Conservation (phyloP, 192 early-diverging fungal species). For the Backusella morwellensis region DNA sequence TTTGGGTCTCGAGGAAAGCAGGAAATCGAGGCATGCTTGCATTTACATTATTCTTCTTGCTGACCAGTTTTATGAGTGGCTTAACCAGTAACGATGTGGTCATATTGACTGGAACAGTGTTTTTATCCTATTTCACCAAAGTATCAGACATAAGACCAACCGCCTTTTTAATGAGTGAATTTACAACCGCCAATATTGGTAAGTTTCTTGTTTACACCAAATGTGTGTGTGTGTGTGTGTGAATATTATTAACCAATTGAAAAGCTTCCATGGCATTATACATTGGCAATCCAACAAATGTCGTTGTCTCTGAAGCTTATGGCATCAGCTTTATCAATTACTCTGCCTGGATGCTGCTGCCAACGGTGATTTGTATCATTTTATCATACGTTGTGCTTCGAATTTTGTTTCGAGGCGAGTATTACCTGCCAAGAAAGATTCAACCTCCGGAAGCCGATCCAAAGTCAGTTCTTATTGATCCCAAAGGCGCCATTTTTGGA, state of each 20-base stretch:
- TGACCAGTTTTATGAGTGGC: conserved; percentile 70
- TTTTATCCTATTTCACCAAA: conserved; percentile 73
- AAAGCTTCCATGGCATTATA: conserved; percentile 77
- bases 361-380: conserved; percentile 55
- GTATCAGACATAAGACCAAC: conserved; percentile 58
- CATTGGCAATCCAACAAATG: conserved; percentile 89
- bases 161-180: conserved; percentile 75
- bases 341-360: conserved; percentile 83
- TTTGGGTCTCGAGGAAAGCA: conserved; percentile 67
- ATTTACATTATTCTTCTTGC: conserved; percentile 67
- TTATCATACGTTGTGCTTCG: conserved; percentile 55
- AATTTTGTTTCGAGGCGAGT: conserved; percentile 45
- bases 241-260: background rate
- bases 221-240: background rate
- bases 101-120: conserved; percentile 75
- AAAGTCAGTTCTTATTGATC: conserved; percentile 50
- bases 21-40: conserved; percentile 55
- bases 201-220: conserved; percentile 4
- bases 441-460: conserved; percentile 48
- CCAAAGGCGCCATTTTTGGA: conserved; percentile 65
- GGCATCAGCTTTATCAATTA: conserved; percentile 71
- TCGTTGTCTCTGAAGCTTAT: conserved; percentile 80
- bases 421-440: conserved; percentile 47
- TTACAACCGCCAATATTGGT: conserved; percentile 74
- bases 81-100: conserved; percentile 85